Evolutionary conservation across 208 protist genomes (phyloP).

Genomic region (Trypanosoma cruzi): DNA sequence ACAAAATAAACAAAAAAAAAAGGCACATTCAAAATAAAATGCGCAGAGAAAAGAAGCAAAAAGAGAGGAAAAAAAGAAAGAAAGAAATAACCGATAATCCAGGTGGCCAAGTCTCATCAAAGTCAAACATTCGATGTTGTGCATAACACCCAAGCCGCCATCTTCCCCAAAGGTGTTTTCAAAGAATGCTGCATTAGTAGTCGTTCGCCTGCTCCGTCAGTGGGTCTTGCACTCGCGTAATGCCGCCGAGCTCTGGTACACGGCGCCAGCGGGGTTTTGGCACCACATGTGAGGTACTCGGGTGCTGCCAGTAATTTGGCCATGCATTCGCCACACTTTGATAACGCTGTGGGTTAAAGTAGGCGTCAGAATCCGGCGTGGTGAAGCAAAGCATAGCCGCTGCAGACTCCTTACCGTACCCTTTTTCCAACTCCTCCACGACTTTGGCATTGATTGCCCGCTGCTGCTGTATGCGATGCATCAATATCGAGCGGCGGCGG

Average conservation of each 20-base stretch:
- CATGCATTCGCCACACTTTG: constrained; percentile 64
- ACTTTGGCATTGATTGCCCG: constrained; percentile 75
- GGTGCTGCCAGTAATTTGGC: constrained; percentile 93
- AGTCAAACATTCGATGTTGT: not conserved
- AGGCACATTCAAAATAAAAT: not conserved
- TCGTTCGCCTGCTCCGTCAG: constrained; percentile 49
- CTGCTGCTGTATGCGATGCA: constrained; percentile 82
- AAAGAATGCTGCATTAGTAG: constrained; percentile 41
- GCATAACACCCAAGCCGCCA: not conserved
- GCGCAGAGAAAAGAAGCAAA: not conserved
- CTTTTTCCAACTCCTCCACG: constrained; percentile 27
- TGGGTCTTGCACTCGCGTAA: constrained; percentile 81
- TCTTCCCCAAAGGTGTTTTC: not conserved
- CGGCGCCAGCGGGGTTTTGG: constrained; percentile 77
- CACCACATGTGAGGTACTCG: constrained; percentile 71
- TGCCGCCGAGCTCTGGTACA: constrained; percentile 78
- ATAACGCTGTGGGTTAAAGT: constrained; percentile 75
- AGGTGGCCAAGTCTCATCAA: not conserved
- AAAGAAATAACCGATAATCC: not conserved
- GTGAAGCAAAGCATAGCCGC: constrained; percentile 49
- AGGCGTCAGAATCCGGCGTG: constrained; percentile 75
- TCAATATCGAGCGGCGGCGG: constrained; percentile 81
- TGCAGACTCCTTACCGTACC: constrained; percentile 35
- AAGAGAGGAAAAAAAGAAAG: constrained; percentile 1
- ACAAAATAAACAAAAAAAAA: not conserved